These are phyloP conservation scores for Pyrenophora teres DNA, from an alignment of 2,329 filamentous ascomycete species.

Conservation along the genomic window DNA sequence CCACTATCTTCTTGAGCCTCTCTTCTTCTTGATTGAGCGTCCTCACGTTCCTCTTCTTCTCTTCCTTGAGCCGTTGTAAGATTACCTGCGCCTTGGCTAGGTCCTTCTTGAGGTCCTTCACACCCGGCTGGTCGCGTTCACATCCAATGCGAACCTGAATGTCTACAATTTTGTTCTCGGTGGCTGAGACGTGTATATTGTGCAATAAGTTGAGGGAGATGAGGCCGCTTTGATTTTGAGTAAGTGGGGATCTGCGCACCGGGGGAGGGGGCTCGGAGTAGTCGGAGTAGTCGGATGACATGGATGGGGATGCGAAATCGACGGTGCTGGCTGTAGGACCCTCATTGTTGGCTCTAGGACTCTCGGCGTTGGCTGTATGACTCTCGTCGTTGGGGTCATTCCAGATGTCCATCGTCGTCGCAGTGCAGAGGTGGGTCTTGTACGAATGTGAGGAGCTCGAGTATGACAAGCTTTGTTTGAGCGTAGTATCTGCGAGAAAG, in stretches of 20 bases:
- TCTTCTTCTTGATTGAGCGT: not conserved
- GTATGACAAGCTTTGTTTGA: too few relatives aligned
- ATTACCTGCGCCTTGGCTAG: not conserved
- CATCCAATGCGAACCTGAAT: not conserved
- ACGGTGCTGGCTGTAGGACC: too few relatives aligned
- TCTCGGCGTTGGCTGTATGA: too few relatives aligned
- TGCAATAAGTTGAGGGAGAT: not conserved
- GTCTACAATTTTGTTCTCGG: slow-evolving; percentile 4
- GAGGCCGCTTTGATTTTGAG: not conserved
- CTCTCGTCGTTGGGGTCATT: too few relatives aligned
- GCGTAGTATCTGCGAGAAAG: too few relatives aligned
- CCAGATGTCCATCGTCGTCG: too few relatives aligned
- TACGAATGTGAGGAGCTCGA: not conserved
- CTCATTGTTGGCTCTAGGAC: too few relatives aligned
- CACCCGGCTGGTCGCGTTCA: slow-evolving; percentile 7
- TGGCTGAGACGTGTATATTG: not conserved
- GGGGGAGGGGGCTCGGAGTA: too few relatives aligned
- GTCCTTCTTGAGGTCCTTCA: not conserved
- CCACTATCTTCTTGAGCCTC: not conserved
- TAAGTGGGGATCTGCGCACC: not conserved
- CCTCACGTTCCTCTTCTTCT: not conserved
- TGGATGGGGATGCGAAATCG: too few relatives aligned
- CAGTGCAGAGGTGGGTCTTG: too few relatives aligned
- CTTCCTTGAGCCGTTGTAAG: not conserved
- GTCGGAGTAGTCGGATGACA: too few relatives aligned